Evolutionary conservation across 768 basidiomycete species (phyloP).

Genomic region (Mycena alexandri): DNA sequence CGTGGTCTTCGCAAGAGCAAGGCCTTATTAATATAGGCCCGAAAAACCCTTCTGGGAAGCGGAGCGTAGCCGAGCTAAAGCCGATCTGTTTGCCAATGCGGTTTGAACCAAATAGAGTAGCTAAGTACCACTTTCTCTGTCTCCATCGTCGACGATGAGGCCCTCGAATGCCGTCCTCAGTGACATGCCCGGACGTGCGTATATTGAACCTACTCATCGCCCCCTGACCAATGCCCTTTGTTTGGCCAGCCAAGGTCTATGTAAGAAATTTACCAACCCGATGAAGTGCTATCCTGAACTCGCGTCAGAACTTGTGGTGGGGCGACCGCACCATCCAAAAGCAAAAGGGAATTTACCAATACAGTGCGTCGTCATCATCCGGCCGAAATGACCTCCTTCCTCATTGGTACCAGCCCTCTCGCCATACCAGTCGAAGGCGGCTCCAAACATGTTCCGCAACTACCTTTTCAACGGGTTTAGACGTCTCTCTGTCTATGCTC

Average conservation of each 20-base stretch:
- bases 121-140: neutral
- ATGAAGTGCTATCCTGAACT: slow-evolving; percentile 3
- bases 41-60: no score
- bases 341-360: slow-evolving; percentile 82
- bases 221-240: neutral
- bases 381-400: slow-evolving; percentile 6
- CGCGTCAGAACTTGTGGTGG: slow-evolving; percentile 87
- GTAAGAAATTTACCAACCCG: slow-evolving; percentile 61
- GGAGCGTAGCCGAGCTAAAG: no score
- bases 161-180: slow-evolving; percentile 69
- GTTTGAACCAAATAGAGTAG: neutral
- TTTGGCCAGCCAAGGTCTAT: slow-evolving; percentile 76
- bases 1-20: slow-evolving; percentile 4
- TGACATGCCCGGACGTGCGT: slow-evolving; percentile 90
- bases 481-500: slow-evolving; percentile 76
- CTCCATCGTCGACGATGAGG: slow-evolving; percentile 63
- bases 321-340: slow-evolving; percentile 77
- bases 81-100: neutral
- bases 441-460: slow-evolving; percentile 74
- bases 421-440: slow-evolving; percentile 83
- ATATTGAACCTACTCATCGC: slow-evolving; percentile 13
- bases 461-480: slow-evolving; percentile 92
- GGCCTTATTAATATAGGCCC: neutral
- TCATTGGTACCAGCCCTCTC: slow-evolving; percentile 70
- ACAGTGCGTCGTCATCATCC: slow-evolving; percentile 70